Conservation (phyloP, 495 filamentous ascomycete species). For the Talaromyces thailandensis region DNA sequence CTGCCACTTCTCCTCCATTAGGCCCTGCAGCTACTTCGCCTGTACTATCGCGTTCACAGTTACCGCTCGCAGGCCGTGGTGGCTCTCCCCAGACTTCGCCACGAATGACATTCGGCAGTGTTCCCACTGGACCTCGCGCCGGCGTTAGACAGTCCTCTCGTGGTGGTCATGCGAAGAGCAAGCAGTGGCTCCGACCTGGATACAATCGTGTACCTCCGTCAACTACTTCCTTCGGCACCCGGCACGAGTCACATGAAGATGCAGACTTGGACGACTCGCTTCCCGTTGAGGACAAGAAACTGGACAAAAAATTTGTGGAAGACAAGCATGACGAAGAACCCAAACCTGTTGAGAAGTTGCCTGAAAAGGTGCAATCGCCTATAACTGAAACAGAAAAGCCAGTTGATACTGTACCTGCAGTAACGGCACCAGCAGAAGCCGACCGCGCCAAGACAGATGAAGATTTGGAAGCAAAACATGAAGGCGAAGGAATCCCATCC, state of each 20-base stretch:
- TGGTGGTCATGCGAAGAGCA: constrained; percentile 37
- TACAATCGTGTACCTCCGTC: constrained; percentile 21
- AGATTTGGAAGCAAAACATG: neutral
- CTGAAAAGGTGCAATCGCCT: neutral
- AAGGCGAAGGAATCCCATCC: neutral
- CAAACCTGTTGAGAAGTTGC: neutral
- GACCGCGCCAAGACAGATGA: constrained; percentile 2
- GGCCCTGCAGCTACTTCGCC: constrained; percentile 16
- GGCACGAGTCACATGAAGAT: constrained; percentile 33
- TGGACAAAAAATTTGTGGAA: constrained; percentile 6
- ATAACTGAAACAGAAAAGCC: neutral
- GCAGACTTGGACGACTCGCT: constrained; percentile 18
- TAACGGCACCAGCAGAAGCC: constrained; percentile 9
- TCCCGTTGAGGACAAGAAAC: constrained; percentile 15
- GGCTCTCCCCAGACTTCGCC: constrained; percentile 36
- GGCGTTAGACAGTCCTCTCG: constrained; percentile 29
- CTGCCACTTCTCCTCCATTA: neutral
- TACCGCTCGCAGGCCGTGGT: constrained; percentile 20
- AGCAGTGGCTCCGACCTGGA: constrained; percentile 54
- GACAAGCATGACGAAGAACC: neutral
- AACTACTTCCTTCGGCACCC: constrained; percentile 19
- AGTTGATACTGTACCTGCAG: neutral
- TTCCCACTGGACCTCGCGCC: constrained; percentile 51
- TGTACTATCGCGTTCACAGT: constrained; percentile 16
- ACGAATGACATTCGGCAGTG: constrained; percentile 41